These are phyloP conservation scores for Paraconiothyrium brasiliense DNA, from an alignment of 2,329 filamentous ascomycete genomes.

Conservation along the genomic window DNA sequence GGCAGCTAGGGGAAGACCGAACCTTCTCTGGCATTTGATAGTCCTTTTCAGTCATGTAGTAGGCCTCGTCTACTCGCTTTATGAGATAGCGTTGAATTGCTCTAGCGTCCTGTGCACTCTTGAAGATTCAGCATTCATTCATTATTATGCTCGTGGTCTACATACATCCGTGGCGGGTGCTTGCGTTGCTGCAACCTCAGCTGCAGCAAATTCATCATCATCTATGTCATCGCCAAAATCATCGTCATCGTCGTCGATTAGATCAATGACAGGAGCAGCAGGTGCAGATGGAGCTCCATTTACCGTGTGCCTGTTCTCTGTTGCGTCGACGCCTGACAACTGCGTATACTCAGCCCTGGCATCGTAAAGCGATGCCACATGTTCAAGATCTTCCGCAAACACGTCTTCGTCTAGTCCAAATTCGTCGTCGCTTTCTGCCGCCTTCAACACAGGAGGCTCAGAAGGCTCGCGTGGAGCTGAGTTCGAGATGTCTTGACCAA, in stretches of 20 bases:
- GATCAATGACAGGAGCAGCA: conserved; percentile 32
- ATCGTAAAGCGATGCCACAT: conserved; percentile 66
- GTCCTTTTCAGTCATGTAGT: conserved; percentile 72
- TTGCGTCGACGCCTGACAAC: conserved; percentile 7
- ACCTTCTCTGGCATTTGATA: conserved; percentile 76
- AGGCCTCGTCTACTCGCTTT: conserved; percentile 74
- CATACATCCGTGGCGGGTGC: conserved; percentile 64
- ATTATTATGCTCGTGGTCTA: conserved; percentile 47
- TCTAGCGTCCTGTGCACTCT: conserved; percentile 74
- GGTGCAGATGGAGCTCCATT: conserved; percentile 14
- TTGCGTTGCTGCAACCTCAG: conserved; percentile 77
- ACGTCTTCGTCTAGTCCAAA: conserved; percentile 59
- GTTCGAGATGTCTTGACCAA: conserved; percentile 13
- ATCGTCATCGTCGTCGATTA: conserved; percentile 63
- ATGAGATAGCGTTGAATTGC: conserved; percentile 89
- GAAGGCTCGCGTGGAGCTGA: conserved; percentile 6
- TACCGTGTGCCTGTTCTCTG: conserved; percentile 2
- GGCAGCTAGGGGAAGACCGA: conserved; percentile 20
- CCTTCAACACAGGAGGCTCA: conserved; percentile 1
- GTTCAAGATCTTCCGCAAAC: conserved; percentile 66
- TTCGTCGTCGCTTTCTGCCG: conserved; percentile 51
- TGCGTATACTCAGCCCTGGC: conserved; percentile 43
- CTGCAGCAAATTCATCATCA: conserved; percentile 73
- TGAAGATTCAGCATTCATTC: conserved; percentile 67
- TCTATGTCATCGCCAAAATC: conserved; percentile 79